Conservation (phyloP, 169 alveolate species). For the Eimeria necatrix region DNA sequence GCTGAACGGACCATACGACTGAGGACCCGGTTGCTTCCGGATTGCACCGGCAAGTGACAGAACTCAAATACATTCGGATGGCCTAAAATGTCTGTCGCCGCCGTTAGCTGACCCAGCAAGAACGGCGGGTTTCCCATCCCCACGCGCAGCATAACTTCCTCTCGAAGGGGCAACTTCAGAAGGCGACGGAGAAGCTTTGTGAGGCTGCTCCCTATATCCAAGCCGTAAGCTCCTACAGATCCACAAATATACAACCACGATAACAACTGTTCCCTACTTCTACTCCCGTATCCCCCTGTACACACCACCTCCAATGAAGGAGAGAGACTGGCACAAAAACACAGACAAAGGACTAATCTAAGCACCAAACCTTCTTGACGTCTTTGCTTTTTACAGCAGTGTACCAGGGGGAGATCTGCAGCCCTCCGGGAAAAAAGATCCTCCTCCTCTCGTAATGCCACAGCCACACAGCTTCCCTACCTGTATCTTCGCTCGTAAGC, state of each 20-base stretch:
- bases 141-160: slow-evolving; percentile 91
- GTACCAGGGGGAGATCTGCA: not conserved
- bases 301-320: too few species aligned
- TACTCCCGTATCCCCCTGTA: not conserved
- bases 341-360: too few species aligned
- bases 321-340: too few species aligned
- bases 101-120: slow-evolving; percentile 96
- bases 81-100: slow-evolving; percentile 93
- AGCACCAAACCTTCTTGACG: too few species aligned
- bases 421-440: too few species aligned
- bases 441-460: too few species aligned
- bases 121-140: slow-evolving; percentile 99
- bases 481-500: slow-evolving; percentile 98
- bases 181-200: slow-evolving; percentile 93
- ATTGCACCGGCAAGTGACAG: slow-evolving; percentile 98
- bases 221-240: slow-evolving; percentile 96
- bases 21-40: slow-evolving; percentile 96
- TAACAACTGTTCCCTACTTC: not conserved
- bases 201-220: slow-evolving; percentile 97
- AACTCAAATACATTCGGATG: slow-evolving; percentile 98
- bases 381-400: not conserved
- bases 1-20: slow-evolving; percentile 92
- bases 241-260: not conserved
- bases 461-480: not conserved
- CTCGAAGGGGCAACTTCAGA: slow-evolving; percentile 72